Evolutionary conservation across 2,329 filamentous ascomycete species (phyloP).

Genomic region (Escovopsis sp.): DNA sequence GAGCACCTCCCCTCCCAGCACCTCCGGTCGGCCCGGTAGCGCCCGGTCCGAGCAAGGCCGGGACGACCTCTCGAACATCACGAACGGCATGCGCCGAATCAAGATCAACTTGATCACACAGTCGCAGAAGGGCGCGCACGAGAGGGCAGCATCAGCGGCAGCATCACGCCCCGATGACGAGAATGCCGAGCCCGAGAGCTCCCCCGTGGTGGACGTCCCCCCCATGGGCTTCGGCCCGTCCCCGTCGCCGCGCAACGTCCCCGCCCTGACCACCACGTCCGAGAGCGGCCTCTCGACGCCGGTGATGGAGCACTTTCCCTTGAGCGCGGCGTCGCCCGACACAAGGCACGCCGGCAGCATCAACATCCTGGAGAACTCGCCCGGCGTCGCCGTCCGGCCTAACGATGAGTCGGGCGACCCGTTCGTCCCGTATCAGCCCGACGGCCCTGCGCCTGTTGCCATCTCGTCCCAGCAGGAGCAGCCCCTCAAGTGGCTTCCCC

Average conservation of each 20-base stretch:
- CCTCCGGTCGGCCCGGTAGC: constrained; percentile 3
- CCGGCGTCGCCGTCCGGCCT: constrained; percentile 14
- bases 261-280: constrained; percentile 12
- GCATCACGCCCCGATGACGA: constrained; percentile 11
- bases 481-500: constrained; percentile 35
- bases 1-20: constrained; percentile 16
- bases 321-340: constrained; percentile 9
- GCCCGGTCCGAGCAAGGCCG: constrained; percentile 4
- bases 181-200: constrained; percentile 4
- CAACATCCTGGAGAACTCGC: constrained; percentile 15
- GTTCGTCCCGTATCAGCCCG: constrained; percentile 40
- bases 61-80: constrained; percentile 38
- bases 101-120: constrained; percentile 46
- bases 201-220: background rate
- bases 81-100: constrained; percentile 45
- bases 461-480: constrained; percentile 23
- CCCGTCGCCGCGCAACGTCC: constrained; percentile 5
- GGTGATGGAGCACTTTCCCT: constrained; percentile 10
- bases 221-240: background rate
- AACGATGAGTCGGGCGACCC: constrained; percentile 18
- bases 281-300: constrained; percentile 12
- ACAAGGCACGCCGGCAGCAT: constrained; percentile 10
- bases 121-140: constrained; percentile 39
- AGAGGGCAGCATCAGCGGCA: no score
- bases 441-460: constrained; percentile 29